Evolutionary conservation across 257 asterid genomes (phyloP), one percentile per base, ranked within the genome.

Genomic region (Henckelia pumila): DNA sequence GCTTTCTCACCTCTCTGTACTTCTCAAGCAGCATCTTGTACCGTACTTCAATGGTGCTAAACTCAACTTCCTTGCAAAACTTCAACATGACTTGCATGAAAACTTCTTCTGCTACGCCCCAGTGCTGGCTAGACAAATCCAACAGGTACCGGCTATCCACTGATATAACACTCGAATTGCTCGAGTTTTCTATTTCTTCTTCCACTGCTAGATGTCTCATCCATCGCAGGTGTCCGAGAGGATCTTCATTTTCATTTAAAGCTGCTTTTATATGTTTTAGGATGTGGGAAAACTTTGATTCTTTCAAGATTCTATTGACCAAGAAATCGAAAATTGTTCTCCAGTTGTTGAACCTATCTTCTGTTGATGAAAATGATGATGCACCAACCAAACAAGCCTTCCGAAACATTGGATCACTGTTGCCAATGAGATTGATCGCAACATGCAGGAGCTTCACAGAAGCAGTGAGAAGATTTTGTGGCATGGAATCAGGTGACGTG

Each of bases 311-410:
- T 66, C 47, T 78, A 65, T 57, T 49, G 67, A 88, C 67, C 70
- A 88, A 75, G 67, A 57, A 55, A 44, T 68, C 57, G 75, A 88
- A 91, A 72, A 77, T 75, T 63, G 63, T 29, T 47, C 25, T 75
- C 81, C 85, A 95, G 71, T 71, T 9, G 49, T 33, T 44, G 23
- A 86, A 88, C 83, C 85, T 75, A 24, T 80, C 68, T 56, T 59
- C 64, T 23, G 66, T 56, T 25, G 56, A 69, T 25, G 82, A 66
- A 21, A 63, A 63, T 59, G 85, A 76, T 50, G 37, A 63, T 62
- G 95, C 87, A 44, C 92, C 91, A 66, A 88, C 86, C 83, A 88
- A 79, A 70, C 91, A 86, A 56, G 97, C 95, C 77, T 85, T 91
- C 32, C 84, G 91, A 69, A 84, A 88, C 0, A 62, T 69, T 13